Evolutionary conservation across 495 filamentous ascomycete species (phyloP).

Genomic region (Lichenothelia convexa): DNA sequence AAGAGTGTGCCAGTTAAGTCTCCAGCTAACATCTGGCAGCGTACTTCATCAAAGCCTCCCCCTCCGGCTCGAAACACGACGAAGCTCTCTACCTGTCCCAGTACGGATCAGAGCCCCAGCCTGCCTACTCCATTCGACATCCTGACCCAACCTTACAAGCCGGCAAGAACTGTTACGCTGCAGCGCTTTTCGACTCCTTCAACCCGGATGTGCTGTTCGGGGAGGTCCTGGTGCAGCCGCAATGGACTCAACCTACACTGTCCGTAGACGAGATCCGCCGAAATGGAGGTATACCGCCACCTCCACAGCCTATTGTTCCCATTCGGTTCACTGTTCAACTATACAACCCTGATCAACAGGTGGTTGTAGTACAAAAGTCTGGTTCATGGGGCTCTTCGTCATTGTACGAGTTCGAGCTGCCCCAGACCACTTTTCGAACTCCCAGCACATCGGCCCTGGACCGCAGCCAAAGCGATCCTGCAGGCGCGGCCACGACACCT

Average conservation of each 20-base stretch:
- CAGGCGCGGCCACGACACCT: conserved; percentile 50
- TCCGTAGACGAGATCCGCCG: conserved; percentile 62
- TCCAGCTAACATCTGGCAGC: conserved; percentile 29
- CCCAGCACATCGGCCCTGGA: conserved; percentile 65
- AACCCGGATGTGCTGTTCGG: conserved; percentile 68
- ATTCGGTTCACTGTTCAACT: conserved; percentile 66
- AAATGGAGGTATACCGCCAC: conserved; percentile 48
- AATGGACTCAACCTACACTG: conserved; percentile 65
- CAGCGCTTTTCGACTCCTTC: conserved; percentile 68
- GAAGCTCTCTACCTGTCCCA: conserved; percentile 53
- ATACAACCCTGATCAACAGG: conserved; percentile 82
- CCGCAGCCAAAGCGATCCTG: conserved; percentile 48
- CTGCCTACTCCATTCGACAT: conserved; percentile 61
- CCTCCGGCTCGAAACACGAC: conserved; percentile 32
- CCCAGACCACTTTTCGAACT: conserved; percentile 61
- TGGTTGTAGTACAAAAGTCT: conserved; percentile 48
- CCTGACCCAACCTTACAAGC: conserved; percentile 49
- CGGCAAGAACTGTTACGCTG: conserved; percentile 67
- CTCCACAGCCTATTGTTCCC: conserved; percentile 60
- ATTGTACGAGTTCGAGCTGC: conserved; percentile 84
- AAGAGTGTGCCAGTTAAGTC: conserved; percentile 18
- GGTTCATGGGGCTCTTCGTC: conserved; percentile 62
- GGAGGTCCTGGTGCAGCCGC: conserved; percentile 67
- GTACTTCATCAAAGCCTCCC: conserved; percentile 40
- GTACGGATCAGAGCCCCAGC: conserved; percentile 57